Conservation (phyloP, 176 grass and related monocot species). For the Chrysopogon serrulatus region DNA sequence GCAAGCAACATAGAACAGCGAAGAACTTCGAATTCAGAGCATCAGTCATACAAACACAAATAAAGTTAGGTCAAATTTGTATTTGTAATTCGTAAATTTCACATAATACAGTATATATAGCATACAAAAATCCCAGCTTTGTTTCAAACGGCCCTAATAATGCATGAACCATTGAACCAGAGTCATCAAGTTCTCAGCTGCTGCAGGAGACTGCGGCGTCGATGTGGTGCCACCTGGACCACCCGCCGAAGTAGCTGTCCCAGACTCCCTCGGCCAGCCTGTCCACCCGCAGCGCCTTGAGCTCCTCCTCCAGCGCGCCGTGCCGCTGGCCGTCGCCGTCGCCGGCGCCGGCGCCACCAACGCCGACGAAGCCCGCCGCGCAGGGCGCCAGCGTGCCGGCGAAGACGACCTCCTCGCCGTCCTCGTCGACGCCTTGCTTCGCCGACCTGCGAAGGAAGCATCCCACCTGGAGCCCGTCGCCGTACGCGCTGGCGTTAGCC, state of each 20-base stretch:
- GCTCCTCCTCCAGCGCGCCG: slow-evolving; percentile 35
- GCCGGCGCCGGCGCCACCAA: background rate
- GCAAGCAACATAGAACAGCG: background rate
- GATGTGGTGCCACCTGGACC: slow-evolving; percentile 49
- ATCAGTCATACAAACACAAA: background rate
- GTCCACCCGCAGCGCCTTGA: slow-evolving; percentile 39
- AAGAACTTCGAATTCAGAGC: background rate
- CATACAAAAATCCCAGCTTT: background rate
- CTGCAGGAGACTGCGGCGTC: background rate
- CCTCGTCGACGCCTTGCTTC: slow-evolving; percentile 8
- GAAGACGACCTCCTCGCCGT: slow-evolving; percentile 43
- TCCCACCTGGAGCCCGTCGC: background rate
- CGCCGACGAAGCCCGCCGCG: background rate
- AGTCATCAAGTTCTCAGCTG: background rate
- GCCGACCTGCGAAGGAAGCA: slow-evolving; percentile 37
- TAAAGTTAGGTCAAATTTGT: background rate
- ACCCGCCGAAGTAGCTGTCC: slow-evolving; percentile 55
- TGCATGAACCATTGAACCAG: background rate
- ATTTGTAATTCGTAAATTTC: background rate
- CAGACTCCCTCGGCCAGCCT: slow-evolving; percentile 41
- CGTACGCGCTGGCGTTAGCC: slow-evolving; percentile 44
- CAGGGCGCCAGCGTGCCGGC: slow-evolving; percentile 35
- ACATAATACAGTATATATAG: background rate
- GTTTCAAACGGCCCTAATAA: background rate
- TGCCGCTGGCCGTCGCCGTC: background rate